These are phyloP conservation scores for Colletotrichum australisinense DNA, from an alignment of 2,329 filamentous ascomycete genomes.

Conservation along the genomic window DNA sequence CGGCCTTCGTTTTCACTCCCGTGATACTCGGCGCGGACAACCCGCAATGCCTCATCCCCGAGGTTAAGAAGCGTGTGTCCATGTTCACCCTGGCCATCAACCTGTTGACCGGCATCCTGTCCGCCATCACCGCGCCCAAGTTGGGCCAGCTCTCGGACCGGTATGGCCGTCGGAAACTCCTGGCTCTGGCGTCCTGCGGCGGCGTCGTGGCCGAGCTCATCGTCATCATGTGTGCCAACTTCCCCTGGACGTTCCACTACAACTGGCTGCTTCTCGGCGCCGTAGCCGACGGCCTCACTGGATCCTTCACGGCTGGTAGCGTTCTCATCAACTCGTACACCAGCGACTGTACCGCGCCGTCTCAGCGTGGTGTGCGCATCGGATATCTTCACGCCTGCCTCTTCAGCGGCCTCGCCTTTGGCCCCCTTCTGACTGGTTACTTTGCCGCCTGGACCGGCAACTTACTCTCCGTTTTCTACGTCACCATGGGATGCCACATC, in stretches of 20 bases:
- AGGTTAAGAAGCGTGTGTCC: constrained; percentile 81
- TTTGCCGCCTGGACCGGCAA: constrained; percentile 81
- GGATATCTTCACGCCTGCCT: constrained; percentile 91
- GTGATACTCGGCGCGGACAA: constrained; percentile 78
- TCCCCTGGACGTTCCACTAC: constrained; percentile 78
- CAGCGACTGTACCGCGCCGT: constrained; percentile 86
- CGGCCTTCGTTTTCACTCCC: constrained; percentile 69
- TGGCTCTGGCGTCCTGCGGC: constrained; percentile 80
- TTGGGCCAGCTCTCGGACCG: constrained; percentile 89
- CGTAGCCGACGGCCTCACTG: constrained; percentile 83
- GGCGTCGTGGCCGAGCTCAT: constrained; percentile 79
- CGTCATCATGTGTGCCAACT: constrained; percentile 82
- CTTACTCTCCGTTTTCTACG: constrained; percentile 86
- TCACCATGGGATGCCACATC: constrained; percentile 77
- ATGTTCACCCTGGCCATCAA: constrained; percentile 82
- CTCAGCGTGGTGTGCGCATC: constrained; percentile 83
- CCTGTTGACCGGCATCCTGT: constrained; percentile 79
- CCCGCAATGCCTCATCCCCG: constrained; percentile 81
- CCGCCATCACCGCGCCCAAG: constrained; percentile 84
- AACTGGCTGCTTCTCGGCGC: constrained; percentile 83
- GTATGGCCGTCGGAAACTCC: constrained; percentile 80
- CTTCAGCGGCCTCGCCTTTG: constrained; percentile 88
- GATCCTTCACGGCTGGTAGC: constrained; percentile 88
- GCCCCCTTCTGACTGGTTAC: constrained; percentile 84
- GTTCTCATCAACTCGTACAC: constrained; percentile 86